Base-by-base conservation (phyloP, 2,329 filamentous ascomycete species). In the Stachybotrys chlorohalonatus region DNA sequence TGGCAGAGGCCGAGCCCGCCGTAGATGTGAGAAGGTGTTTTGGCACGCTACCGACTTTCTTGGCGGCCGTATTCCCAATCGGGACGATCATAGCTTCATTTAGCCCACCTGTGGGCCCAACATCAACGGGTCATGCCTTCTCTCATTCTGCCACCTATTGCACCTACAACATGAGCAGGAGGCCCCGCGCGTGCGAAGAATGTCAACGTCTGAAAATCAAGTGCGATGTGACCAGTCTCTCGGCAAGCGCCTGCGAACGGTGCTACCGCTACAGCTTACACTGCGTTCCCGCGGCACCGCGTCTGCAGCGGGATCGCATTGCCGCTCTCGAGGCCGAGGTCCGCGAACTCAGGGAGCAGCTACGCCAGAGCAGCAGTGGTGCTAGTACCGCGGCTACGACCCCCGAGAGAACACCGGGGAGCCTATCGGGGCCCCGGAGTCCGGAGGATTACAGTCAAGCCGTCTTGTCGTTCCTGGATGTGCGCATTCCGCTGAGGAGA, bases 281-380 rank as follows among this genome's bases (percentile, higher is more conserved):
- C 5, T 59, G 57, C 32, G 52, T 54, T 17, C 57, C 55, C 13
- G 55, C 57, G 47, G 52, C 56, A 45, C 48, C 55, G 15, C 55
- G 57, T 6, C 49, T 56, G 32, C 56, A 59, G 31, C 55, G 57
- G 13, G 57, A 59, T 31, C 55, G 56, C 51, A 58, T 60, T 51
- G 45, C 49, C 45, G 58, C 58, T 24, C 55, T 60, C 11, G 55
- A 60, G 49, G 56, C 52, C 30, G 51, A 60, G 51, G 47, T 57
- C 50, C 16, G 52, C 13, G 51, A 58, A 45, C 52, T 60, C 6
- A 56, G 49, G 11, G 30, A 6, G 47, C 32, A 32, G 31, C 39
- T 36, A 31, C 49, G 30, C 11, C 50, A 52, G 32, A 42, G 31
- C 7, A 42, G 50, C 32, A 42, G 9, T n/a, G 47, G 47, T 7